phyloP scores from a whole-genome alignment of 2,329 filamentous ascomycete genomes.

The Ophiosphaerella herpotricha region DNA sequence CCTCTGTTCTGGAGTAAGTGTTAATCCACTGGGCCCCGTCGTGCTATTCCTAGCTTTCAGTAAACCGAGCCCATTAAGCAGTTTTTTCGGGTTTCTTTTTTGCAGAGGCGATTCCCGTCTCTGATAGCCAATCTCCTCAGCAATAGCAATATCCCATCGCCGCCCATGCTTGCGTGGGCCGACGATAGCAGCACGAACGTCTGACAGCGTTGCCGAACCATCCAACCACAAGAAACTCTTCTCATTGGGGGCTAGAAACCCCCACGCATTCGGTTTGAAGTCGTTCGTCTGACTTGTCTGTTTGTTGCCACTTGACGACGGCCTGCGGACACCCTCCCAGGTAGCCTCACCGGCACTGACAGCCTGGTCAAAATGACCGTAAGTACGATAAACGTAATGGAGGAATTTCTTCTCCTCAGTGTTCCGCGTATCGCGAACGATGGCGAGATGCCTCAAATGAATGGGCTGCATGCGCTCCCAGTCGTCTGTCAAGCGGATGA shows the following conservation, averaged over 20 bases:
- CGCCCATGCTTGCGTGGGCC: slow-evolving; percentile 20
- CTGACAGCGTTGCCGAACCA: slow-evolving; percentile 32
- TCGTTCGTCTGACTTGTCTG: slow-evolving; percentile 11
- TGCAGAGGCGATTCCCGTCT: slow-evolving; percentile 9
- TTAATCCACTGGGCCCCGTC: slow-evolving; percentile 10
- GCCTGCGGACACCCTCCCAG: slow-evolving; percentile 59
- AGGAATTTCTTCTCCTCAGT: slow-evolving; percentile 48
- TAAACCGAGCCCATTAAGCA: too few relatives aligned
- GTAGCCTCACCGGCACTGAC: slow-evolving; percentile 55
- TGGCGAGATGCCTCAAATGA: slow-evolving; percentile 60
- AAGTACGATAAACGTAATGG: slow-evolving; percentile 62
- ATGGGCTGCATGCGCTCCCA: slow-evolving; percentile 64
- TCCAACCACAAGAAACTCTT: slow-evolving; percentile 25
- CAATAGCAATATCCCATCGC: slow-evolving; percentile 33
- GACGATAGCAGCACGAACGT: slow-evolving; percentile 27
- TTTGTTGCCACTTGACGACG: slow-evolving; percentile 21
- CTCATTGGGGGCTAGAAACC: slow-evolving; percentile 25
- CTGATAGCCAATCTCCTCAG: slow-evolving; percentile 27
- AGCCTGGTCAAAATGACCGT: slow-evolving; percentile 57
- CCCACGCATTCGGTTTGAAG: slow-evolving; percentile 33
- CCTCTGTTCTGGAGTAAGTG: slow-evolving; percentile 32
- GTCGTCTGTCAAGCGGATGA: slow-evolving; percentile 58
- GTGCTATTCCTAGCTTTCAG: neutral
- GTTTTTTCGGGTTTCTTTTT: slow-evolving; percentile 1
- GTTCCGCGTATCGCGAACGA: slow-evolving; percentile 60